Conservation (phyloP, 1,284 basidiomycete species). For the Irpex rosettiformis region DNA sequence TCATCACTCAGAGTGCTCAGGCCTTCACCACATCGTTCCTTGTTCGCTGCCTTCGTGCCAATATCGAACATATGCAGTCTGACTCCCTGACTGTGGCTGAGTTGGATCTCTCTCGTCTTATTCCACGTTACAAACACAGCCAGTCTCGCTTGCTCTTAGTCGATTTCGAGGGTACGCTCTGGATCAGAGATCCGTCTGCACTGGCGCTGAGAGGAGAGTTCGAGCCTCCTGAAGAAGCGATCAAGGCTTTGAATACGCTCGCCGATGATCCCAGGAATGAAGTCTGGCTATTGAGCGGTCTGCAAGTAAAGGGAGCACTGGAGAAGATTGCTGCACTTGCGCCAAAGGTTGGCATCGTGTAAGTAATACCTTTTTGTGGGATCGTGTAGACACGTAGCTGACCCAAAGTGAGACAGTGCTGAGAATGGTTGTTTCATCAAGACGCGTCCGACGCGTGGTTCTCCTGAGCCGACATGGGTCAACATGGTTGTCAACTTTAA, state of each 20-base stretch:
- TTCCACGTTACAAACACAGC: constrained; percentile 62
- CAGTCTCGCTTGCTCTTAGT: constrained; percentile 66
- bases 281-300: constrained; percentile 81
- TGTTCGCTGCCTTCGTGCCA: constrained; percentile 63
- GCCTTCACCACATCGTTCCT: constrained; percentile 82
- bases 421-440: constrained; percentile 88
- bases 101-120: constrained; percentile 48
- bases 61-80: constrained; percentile 57
- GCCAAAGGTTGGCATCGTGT: constrained; percentile 76
- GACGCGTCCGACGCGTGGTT: constrained; percentile 38
- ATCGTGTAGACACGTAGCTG: too few species aligned
- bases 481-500: constrained; percentile 79
- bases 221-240: constrained; percentile 49
- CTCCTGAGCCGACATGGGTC: constrained; percentile 54
- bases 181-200: constrained; percentile 51
- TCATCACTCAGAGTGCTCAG: constrained; percentile 85
- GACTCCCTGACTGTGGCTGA: constrained; percentile 38
- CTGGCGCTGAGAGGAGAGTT: constrained; percentile 37
- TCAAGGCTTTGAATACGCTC: constrained; percentile 59
- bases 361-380: constrained; percentile 31
- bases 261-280: constrained; percentile 66
- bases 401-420: too few species aligned
- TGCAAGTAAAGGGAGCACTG: constrained; percentile 60
- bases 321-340: constrained; percentile 58
- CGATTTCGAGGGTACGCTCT: constrained; percentile 80